Evolutionary conservation across 2,329 filamentous ascomycete genomes (phyloP).

Genomic region (Xylariaceae sp.): DNA sequence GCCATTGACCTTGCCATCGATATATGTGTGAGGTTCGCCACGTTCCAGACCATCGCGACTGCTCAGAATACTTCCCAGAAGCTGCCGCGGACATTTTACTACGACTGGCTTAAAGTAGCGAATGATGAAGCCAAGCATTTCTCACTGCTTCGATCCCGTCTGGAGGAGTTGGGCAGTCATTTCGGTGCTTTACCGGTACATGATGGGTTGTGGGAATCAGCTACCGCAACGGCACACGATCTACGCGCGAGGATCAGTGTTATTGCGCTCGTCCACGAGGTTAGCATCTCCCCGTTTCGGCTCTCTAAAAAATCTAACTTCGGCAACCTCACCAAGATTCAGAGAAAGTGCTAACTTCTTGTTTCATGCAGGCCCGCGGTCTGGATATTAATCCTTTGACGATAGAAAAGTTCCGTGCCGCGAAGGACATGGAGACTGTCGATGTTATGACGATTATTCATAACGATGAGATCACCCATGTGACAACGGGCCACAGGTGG

Average conservation of each 20-base stretch:
- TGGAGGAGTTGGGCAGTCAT: constrained; percentile 41
- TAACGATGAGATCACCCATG: constrained; percentile 45
- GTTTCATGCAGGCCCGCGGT: constrained; percentile 33
- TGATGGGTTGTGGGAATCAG: constrained; percentile 42
- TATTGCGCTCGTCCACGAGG: constrained; percentile 43
- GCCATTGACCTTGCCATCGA: constrained; percentile 44
- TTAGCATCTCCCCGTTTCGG: not conserved
- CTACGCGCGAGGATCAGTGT: constrained; percentile 42
- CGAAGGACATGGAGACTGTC: constrained; percentile 39
- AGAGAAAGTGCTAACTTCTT: not conserved
- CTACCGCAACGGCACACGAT: constrained; percentile 38
- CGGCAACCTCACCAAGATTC: too few species aligned
- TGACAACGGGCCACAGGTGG: constrained; percentile 44
- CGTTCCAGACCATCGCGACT: constrained; percentile 35
- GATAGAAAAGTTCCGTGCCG: constrained; percentile 42
- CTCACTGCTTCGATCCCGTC: constrained; percentile 39
- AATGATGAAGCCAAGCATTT: constrained; percentile 46
- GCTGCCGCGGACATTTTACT: constrained; percentile 41
- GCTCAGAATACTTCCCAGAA: constrained; percentile 24
- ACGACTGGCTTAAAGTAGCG: constrained; percentile 45
- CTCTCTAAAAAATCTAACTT: not conserved
- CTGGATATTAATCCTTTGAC: constrained; percentile 44
- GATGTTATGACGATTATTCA: constrained; percentile 40
- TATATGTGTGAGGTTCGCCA: constrained; percentile 42
- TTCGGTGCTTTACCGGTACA: constrained; percentile 43